A percentile compares a stretch with the other conserved stretches of the same genome.
phyloP scores from a whole-genome alignment of 306 rosid genomes.

The Quercus aquifolioides region DNA sequence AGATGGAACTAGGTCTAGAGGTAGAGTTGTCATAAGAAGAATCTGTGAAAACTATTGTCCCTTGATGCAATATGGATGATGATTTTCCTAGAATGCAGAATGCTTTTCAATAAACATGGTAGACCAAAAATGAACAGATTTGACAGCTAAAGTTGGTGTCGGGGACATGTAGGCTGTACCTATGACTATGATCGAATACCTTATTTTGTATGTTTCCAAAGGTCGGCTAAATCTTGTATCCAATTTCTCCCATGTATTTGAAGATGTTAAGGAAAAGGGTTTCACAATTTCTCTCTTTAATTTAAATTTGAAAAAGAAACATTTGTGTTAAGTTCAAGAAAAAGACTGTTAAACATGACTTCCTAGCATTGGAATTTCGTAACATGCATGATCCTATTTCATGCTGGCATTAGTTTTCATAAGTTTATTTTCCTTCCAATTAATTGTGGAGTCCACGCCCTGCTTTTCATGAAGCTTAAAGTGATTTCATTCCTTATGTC shows the following conservation, averaged over 20 bases:
- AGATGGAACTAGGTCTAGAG: too few relatives aligned
- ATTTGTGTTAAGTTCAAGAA: not conserved
- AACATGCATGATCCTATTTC: not conserved
- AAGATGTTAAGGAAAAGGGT: not conserved
- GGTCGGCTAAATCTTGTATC: not conserved
- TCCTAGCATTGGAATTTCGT: not conserved
- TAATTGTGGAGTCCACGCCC: not conserved
- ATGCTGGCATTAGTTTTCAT: not conserved
- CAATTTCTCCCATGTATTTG: not conserved
- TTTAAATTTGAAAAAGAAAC: not conserved
- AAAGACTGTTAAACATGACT: not conserved
- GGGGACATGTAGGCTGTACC: not conserved
- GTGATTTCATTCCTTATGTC: constrained; percentile 2
- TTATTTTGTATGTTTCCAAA: not conserved
- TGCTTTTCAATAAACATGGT: not conserved
- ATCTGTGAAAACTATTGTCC: not conserved
- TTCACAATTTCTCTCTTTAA: too few relatives aligned
- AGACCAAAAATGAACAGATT: not conserved
- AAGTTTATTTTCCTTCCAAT: not conserved
- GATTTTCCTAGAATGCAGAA: not conserved
- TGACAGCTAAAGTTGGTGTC: not conserved
- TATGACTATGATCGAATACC: not conserved
- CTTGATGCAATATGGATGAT: too few relatives aligned
- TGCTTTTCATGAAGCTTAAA: not conserved
- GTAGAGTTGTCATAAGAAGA: not conserved